A percentile compares a stretch with the other conserved stretches of the same genome.
These are phyloP conservation scores for Zygosaccharomyces pseudobailii DNA, from an alignment of 1,139 yeast species.

Conservation along the genomic window DNA sequence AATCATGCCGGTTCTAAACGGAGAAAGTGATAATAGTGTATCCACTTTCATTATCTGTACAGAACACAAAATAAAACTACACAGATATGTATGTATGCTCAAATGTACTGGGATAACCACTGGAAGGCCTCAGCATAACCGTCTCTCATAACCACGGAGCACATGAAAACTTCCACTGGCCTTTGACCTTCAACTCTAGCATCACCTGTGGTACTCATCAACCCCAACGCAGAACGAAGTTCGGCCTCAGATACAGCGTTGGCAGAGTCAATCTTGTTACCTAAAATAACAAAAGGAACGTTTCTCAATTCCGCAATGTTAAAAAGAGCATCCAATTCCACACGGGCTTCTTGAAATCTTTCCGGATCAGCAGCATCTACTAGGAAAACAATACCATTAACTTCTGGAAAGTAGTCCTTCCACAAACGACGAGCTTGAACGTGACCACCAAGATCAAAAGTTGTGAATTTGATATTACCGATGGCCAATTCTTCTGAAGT, in stretches of 20 bases:
- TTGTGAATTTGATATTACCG: constrained; percentile 93
- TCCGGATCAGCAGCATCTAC: constrained; percentile 97
- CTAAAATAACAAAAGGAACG: constrained; percentile 90
- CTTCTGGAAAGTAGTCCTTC: constrained; percentile 99
- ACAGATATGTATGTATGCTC: constrained; percentile 20
- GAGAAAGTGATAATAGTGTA: constrained; percentile 21
- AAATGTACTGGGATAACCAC: constrained; percentile 94
- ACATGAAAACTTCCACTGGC: constrained; percentile 96
- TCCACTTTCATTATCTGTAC: constrained; percentile 3
- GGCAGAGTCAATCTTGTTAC: constrained; percentile 94
- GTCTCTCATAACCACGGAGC: constrained; percentile 94
- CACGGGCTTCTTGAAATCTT: constrained; percentile 90
- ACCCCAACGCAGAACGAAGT: constrained; percentile 83
- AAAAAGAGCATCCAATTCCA: constrained; percentile 88
- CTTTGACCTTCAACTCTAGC: constrained; percentile 71
- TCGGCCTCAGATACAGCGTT: constrained; percentile 94
- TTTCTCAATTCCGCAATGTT: constrained; percentile 82
- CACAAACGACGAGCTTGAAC: constrained; percentile 97
- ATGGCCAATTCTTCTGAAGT: constrained; percentile 97
- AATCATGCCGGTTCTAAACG: constrained; percentile 35
- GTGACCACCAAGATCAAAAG: constrained; percentile 98
- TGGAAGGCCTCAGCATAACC: constrained; percentile 95
- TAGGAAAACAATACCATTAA: constrained; percentile 90
- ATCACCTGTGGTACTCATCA: constrained; percentile 84
- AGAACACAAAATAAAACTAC: constrained; percentile 1